phyloP scores from a whole-genome alignment of 1,139 yeast species.

The Saccharomyces hybrid region DNA sequence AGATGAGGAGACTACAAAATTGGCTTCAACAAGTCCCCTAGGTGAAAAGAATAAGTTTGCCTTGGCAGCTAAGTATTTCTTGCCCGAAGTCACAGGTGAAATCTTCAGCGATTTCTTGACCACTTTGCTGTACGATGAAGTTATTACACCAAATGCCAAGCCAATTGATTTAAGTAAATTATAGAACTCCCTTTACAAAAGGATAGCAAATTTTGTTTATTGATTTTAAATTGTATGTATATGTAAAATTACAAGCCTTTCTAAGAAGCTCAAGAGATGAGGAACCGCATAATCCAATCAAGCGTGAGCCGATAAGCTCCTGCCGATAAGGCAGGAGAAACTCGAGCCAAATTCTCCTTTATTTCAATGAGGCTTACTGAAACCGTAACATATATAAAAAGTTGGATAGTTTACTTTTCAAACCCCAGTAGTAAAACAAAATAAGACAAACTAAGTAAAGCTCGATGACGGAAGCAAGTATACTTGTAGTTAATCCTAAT shows the following conservation, averaged over 20 bases:
- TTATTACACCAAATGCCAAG: slow-evolving; percentile 39
- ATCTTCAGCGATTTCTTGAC: slow-evolving; percentile 68
- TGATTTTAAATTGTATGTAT: not conserved
- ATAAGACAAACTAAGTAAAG: not conserved
- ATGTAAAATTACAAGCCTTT: not conserved
- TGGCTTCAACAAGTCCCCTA: slow-evolving; percentile 34
- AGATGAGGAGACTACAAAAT: slow-evolving; percentile 52
- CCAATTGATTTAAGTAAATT: slow-evolving; percentile 35
- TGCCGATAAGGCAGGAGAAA: not conserved
- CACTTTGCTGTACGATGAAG: slow-evolving; percentile 57
- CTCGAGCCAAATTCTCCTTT: no score
- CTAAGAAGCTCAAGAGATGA: not conserved
- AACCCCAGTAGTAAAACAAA: not conserved
- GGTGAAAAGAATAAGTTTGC: slow-evolving; percentile 46
- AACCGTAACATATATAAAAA: not conserved
- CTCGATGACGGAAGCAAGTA: slow-evolving; percentile 7
- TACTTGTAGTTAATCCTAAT: slow-evolving; percentile 58
- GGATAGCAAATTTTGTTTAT: not conserved
- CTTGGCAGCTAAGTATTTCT: slow-evolving; percentile 46
- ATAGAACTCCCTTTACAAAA: slow-evolving; percentile 1
- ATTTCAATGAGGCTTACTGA: no score
- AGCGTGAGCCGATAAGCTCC: not conserved
- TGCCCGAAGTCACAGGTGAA: slow-evolving; percentile 59
- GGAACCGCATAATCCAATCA: not conserved
- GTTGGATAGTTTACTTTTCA: not conserved